Evolutionary conservation across 2,329 filamentous ascomycete genomes (phyloP), one percentile per base, ranked within the genome.

Genomic region (Aspergillus sp.): DNA sequence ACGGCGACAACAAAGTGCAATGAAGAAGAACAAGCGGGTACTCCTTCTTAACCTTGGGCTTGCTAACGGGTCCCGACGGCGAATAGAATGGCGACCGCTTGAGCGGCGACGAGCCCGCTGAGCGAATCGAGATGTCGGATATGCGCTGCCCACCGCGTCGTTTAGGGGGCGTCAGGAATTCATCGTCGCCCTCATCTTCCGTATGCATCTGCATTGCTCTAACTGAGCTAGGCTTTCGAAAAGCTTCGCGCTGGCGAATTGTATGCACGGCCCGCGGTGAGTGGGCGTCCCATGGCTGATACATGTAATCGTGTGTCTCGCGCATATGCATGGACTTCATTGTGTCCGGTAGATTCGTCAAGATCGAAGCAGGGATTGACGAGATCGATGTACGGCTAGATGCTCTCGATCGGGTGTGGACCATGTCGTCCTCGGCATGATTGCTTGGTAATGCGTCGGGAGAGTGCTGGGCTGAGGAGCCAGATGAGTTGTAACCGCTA

Each of bases 11-110:
- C 0, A 89, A 72, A 4, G 83, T 88, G 56, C 87, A 83, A 69
- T 89, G 87, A 3, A 89, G 75, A 54, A 89, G 73, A 2, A 89
- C 84, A 4, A 89, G 78, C 0, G 87, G 86, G 60, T 82, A 81
- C 62, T 85, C 82, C 56, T 77, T 79, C 63, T 76, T 76, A 2
- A 72, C 59, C 52, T 73, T 82, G 13, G 72, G 68, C 30, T 72
- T 77, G 49, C 63, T 67, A 6, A 66, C 60, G 0, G 71, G 64
- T 6, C 66, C 65, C 34, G 68, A 71, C 1, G 75, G 69, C 1
- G 75, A 77, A 54, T 77, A 75, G 49, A 74, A 75, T 3, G 72
- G 73, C 6, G 75, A 76, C 45, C 72, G 67, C 60, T 72, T 76
- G 22, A 72, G 43, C 9, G 72, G 70, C 2, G 75, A 73, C 1